Base-by-base conservation (phyloP, 768 basidiomycete genomes). In the Leucogyrophana mollusca region DNA sequence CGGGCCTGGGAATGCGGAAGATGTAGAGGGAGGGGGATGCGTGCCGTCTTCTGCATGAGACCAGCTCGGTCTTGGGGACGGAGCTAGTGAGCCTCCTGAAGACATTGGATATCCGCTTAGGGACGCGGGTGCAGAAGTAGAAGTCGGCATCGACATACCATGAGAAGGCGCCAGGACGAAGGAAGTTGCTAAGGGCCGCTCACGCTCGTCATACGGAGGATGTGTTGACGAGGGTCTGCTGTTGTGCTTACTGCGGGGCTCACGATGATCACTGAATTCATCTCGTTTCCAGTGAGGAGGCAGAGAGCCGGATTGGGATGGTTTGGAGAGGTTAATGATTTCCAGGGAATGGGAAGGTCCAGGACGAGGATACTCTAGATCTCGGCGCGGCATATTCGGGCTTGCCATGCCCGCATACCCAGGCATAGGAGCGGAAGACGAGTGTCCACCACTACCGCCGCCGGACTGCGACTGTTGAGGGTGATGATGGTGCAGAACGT, bases 111-210 rank as follows among this genome's bases (percentile, higher is more conserved):
- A 34, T 18, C 46, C 51, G 13, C 46, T 39, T 18, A 38, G 17
- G 13, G 42, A 18, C 13, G 46, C 46, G 22, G 43, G 43, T 40
- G 46, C 47, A 13, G 65, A 62, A 17, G 58, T 40, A 7, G 52
- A 40, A 2, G 42, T 49, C 22, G 66, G 60, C 16, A 69, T 64
- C 27, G 59, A 52, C 60, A 68, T 68, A 22, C 64, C 63, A 43
- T 76, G 72, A 23, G 74, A 70, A 4, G 78, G 72, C 6, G 66
- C 70, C 63, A 82, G 73, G 7, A 72, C 75, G 53, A 82, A 83
- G 3, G 80, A 76, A 33, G 73, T 76, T 5, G 79, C 71, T 37
- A 75, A 59, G 2, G 77, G 77, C 46, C 81, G 69, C 13, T 76
- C 60, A n/a, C 60, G 60, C 10, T 62, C 61, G 34, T 62, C 61